A percentile compares a stretch with the other conserved stretches of the same genome.
Conservation (phyloP, 768 basidiomycete species). For the Lanmaoa pseudosensibilis region DNA sequence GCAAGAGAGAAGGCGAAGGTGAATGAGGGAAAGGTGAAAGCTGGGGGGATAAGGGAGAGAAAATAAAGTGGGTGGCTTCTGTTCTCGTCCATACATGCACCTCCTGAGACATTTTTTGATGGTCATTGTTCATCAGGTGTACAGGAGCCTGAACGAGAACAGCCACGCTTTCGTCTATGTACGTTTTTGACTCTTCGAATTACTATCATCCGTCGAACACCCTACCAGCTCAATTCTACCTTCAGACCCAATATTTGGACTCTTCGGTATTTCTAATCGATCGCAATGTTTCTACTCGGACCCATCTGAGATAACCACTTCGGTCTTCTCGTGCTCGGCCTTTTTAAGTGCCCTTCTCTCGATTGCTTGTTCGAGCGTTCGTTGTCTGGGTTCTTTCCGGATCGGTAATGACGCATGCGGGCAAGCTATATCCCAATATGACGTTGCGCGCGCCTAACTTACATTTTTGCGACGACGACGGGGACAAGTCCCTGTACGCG, state of each 20-base stretch:
- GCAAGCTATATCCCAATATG: conserved; percentile 10
- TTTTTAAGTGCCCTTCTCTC: too few relatives aligned
- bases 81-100: background rate
- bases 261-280: background rate
- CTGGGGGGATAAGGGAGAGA: conserved; percentile 29
- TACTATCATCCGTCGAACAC: background rate
- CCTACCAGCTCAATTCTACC: background rate
- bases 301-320: conserved; percentile 9
- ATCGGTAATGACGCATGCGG: background rate
- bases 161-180: background rate
- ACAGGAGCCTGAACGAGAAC: background rate
- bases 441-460: background rate
- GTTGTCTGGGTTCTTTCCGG: conserved; percentile 8
- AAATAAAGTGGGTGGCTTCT: conserved; percentile 21
- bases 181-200: background rate
- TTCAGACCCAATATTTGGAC: background rate
- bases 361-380: too few relatives aligned
- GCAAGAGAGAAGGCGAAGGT: conserved; percentile 20
- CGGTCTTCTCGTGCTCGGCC: conserved; percentile 1
- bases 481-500: background rate
- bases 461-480: conserved; percentile 11
- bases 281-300: background rate
- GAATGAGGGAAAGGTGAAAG: background rate
- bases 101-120: background rate
- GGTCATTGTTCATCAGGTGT: background rate